These are phyloP conservation scores for Botryotinia narcissicola DNA, from an alignment of 2,329 filamentous ascomycete genomes.

Conservation along the genomic window DNA sequence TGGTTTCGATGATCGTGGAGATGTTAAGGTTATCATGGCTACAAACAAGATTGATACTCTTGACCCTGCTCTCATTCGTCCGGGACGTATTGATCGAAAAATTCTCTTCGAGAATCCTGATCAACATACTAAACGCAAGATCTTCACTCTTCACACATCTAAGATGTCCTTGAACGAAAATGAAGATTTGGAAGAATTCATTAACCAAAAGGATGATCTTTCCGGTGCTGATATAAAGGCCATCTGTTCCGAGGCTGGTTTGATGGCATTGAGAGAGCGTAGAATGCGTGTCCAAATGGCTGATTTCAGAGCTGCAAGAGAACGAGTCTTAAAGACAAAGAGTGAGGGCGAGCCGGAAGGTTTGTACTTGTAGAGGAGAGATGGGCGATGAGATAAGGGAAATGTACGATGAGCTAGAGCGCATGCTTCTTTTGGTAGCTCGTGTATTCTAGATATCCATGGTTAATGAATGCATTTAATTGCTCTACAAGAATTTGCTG, in stretches of 20 bases:
- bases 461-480: conserved; percentile 15
- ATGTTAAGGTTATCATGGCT: conserved; percentile 99
- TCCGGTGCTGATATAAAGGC: conserved; percentile 98
- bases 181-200: conserved; percentile 98
- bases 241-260: conserved; percentile 94
- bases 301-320: conserved; percentile 88
- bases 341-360: conserved; percentile 97
- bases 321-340: conserved; percentile 97
- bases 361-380: conserved; percentile 77
- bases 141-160: conserved; percentile 95
- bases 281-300: conserved; percentile 99
- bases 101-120: conserved; percentile 70
- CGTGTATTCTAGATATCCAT: conserved; percentile 34
- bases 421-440: conserved; percentile 30
- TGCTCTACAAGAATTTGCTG: background rate
- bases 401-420: conserved; percentile 21
- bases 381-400: conserved; percentile 2
- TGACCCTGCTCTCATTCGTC: conserved; percentile 92
- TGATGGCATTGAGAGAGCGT: conserved; percentile 89
- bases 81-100: conserved; percentile 97
- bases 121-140: conserved; percentile 95
- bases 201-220: conserved; percentile 96
- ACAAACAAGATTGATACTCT: conserved; percentile 99
- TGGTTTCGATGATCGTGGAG: conserved; percentile 96
- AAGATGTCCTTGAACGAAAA: conserved; percentile 98